These are phyloP conservation scores for Backusella morwellensis DNA, from an alignment of 192 early-diverging fungal genomes.

Conservation along the genomic window DNA sequence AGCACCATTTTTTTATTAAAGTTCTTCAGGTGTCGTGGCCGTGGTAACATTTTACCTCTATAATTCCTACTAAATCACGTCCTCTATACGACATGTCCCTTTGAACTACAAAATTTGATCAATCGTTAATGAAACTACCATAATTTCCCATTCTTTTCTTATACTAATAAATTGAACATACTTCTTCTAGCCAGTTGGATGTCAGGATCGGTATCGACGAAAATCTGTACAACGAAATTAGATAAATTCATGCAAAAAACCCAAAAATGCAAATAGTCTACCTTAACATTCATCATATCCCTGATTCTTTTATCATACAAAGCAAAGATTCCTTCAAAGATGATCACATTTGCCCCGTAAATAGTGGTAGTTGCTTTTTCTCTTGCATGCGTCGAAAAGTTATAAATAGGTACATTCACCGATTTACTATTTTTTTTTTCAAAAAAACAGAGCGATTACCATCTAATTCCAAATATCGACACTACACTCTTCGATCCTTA, in stretches of 20 bases:
- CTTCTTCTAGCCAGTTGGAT: constrained; percentile 85
- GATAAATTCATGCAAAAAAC: not conserved
- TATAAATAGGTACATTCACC: constrained; percentile 88
- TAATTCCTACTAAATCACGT: constrained; percentile 83
- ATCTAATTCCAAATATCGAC: not conserved
- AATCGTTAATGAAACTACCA: not conserved
- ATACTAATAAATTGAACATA: constrained; percentile 32
- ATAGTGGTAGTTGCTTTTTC: constrained; percentile 67
- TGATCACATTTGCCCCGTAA: constrained; percentile 94
- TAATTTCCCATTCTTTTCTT: not conserved
- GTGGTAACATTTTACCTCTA: constrained; percentile 48
- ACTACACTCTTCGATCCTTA: not conserved
- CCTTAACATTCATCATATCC: constrained; percentile 82
- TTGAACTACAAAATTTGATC: constrained; percentile 52
- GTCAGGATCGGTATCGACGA: constrained; percentile 95
- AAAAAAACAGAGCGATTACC: not conserved
- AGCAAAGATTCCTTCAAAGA: constrained; percentile 98
- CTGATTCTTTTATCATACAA: constrained; percentile 82
- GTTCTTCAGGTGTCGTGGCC: not conserved
- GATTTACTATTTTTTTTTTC: constrained; percentile 36
- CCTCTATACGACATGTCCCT: constrained; percentile 91
- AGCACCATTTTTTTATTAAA: not conserved
- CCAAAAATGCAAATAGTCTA: not conserved
- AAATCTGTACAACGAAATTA: constrained; percentile 50
- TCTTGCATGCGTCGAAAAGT: constrained; percentile 86